Conservation (phyloP, 179 eudicot genomes). For the Drosera spatulata region DNA sequence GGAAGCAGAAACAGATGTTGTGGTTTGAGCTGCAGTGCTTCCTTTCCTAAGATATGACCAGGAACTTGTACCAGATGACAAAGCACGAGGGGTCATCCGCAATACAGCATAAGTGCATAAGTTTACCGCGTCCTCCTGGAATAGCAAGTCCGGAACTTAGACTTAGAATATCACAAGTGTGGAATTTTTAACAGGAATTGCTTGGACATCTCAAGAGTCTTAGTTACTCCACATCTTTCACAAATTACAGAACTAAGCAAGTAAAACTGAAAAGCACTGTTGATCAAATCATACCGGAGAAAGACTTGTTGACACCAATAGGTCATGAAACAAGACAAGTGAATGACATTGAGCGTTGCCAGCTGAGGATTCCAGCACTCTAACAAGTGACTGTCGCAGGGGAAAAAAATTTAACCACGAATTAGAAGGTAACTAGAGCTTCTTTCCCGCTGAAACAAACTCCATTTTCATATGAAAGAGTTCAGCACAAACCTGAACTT, state of each 20-base stretch:
- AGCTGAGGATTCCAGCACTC: constrained; percentile 59
- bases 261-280: constrained; percentile 1
- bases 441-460: neutral
- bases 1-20: constrained; percentile 26
- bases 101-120: constrained; percentile 66
- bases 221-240: neutral
- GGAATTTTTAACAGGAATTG: too few relatives aligned
- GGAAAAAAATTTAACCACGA: neutral
- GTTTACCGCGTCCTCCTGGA: constrained; percentile 77
- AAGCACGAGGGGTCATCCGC: constrained; percentile 73
- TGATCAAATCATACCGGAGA: constrained; percentile 57
- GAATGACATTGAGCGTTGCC: constrained; percentile 62
- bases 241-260: neutral
- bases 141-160: neutral
- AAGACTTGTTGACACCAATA: constrained; percentile 82
- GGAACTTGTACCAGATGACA: constrained; percentile 57
- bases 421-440: neutral
- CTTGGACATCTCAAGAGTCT: too few relatives aligned
- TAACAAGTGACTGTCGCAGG: constrained; percentile 62
- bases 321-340: constrained; percentile 74
- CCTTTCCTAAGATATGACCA: constrained; percentile 86
- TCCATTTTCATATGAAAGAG: neutral
- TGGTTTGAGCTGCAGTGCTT: constrained; percentile 32
- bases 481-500: constrained; percentile 65
- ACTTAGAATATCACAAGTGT: too few relatives aligned